Evolutionary conservation across 164 flowering plant species (phyloP), one percentile per base, ranked within the genome.

Genomic region (Cinnamomum chago): DNA sequence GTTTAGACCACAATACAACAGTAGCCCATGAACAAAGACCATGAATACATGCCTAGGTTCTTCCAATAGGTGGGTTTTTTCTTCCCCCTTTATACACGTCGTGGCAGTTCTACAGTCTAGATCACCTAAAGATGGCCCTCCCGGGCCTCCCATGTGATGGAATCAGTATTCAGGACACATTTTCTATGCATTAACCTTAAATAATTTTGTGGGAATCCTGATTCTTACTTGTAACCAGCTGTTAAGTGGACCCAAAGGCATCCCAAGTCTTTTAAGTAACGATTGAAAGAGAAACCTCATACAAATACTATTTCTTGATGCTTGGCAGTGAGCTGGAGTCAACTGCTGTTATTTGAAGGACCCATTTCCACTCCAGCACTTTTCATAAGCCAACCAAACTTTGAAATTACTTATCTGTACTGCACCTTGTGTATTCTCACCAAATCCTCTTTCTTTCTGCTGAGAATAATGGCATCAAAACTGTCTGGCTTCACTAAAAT

Each of bases 151-250:
- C 47, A 40, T 40, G 47, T 40, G 47, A 40, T 40, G 47, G 47
- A 40, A 40, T 40, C 47, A 5, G 11, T 40, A 40, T 40, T 40
- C 47, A 5, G 47, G 47, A 9, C 47, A 40, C 47, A 40, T 40
- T 40, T 40, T 40, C 47, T 40, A 40, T 40, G 47, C 11, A 5
- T 40, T 40, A 40, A 7, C 1, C 10, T 35, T 35, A 0, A 35
- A 40, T 40, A 9, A 40, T 40, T 35, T 40, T 40, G 77, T 77
- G 86, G 83, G 58, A 70, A 71, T 76, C 76, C 65, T 50, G 74
- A 75, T 78, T 79, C 73, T 72, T 83, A 81, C 13, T 86, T 81
- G 82, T 76, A 78, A 86, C 70, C 90, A 87, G 90, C 90, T 86
- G 89, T 82, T 69, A 79, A 85, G 76, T 85, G 89, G 88, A 83